phyloP scores from a whole-genome alignment of 805 yeast genomes.

The Wickerhamomyces sydowiorum region DNA sequence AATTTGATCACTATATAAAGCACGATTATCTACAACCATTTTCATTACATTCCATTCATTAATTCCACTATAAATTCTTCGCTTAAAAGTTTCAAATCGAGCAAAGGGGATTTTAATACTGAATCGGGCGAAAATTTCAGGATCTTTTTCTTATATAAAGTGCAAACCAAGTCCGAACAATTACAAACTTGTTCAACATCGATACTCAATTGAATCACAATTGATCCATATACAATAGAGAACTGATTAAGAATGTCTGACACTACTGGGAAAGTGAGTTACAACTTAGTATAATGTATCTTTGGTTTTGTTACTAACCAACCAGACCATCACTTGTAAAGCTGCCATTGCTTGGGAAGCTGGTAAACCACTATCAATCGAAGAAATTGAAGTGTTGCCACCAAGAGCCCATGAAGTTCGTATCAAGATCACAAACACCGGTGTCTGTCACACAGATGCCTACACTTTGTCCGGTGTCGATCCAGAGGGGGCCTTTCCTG shows the following conservation, averaged over 20 bases:
- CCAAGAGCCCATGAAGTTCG: slow-evolving; percentile 98
- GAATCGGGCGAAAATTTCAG: too few species aligned
- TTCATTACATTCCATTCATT: too few species aligned
- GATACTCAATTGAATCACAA: too few species aligned
- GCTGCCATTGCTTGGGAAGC: slow-evolving; percentile 99
- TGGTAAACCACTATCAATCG: slow-evolving; percentile 73
- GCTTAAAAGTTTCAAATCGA: too few species aligned
- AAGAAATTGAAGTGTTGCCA: slow-evolving; percentile 84
- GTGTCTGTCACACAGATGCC: slow-evolving; percentile 98
- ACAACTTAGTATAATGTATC: background rate
- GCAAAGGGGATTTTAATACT: too few species aligned
- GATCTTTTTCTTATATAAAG: too few species aligned
- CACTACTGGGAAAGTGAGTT: slow-evolving; percentile 3
- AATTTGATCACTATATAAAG: too few species aligned
- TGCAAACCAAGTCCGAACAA: too few species aligned
- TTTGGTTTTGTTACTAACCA: background rate
- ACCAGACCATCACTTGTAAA: slow-evolving; percentile 64
- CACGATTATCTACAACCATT: too few species aligned
- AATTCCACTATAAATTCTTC: too few species aligned
- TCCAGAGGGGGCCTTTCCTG: slow-evolving; percentile 96
- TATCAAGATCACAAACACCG: slow-evolving; percentile 79
- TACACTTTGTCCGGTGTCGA: slow-evolving; percentile 92
- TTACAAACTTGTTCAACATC: too few species aligned
- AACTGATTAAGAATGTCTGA: background rate
- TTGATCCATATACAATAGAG: too few species aligned